Base-by-base conservation (phyloP, 495 filamentous ascomycete species). In the Lasiosphaeriaceae sp. region DNA sequence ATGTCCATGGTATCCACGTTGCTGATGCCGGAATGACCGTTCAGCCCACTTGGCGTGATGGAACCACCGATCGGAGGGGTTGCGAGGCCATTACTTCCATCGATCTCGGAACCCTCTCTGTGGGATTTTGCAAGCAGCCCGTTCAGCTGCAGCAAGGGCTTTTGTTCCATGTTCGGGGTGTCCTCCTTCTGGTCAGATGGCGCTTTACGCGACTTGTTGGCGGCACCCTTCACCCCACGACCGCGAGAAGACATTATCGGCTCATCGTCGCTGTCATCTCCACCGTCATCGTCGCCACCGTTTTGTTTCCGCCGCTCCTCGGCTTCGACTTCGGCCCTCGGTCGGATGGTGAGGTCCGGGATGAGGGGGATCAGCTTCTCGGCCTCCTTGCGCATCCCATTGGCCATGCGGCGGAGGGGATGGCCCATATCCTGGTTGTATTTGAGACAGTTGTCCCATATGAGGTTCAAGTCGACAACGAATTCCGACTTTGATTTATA, bases 401-500 rank as follows among this genome's bases (percentile, higher is more conserved):
- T 84, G 21, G 94, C 94, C 77, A 97, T 93, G 62, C 95, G 93
- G 23, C 95, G 84, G 46, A 99, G 77, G 23, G 87, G 89, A 65
- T 97, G 94, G 44, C 85, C 80, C 54, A 89, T 86, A 56, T 94
- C 90, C 29, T 89, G 88, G 68, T 99, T 99, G 71, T 97, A 99
- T 58, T 87, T 89, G 48, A 99, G 77, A 63, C 95, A 97, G 66
- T 99, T 99, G 29, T 86, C 78, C 94, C 94, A 99, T 44, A 99
- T 99, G 19, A 96, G 79, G 63, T 93, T 91, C 21, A 97, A 76
- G 58, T 98, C 94, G 50, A 86, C 83, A 31, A 97, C 90, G 61
- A 98, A 98, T 12, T 98, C 94, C 52, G 88, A 79, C 77, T 98
- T 98, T 47, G 91, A 96, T 69, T 89, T 93, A 78, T 96, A 98